Evolutionary conservation across 441 rosid genomes (phyloP).

Genomic region (Adansonia grandidieri): DNA sequence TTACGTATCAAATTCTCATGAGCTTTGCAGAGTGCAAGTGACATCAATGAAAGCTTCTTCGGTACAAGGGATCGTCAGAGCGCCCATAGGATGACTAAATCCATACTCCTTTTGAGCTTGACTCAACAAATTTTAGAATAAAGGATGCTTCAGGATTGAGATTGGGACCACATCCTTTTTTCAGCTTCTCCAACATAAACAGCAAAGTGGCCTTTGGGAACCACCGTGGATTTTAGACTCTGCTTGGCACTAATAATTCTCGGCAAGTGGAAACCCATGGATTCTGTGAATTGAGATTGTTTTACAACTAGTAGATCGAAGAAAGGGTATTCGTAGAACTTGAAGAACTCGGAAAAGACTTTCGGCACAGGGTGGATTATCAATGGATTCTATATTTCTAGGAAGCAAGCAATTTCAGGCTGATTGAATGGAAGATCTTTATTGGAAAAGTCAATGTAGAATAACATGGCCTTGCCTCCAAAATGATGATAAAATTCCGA

Average conservation of each 20-base stretch:
- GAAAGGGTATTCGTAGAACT: not conserved
- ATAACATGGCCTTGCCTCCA: constrained; percentile 6
- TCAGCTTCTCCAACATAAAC: constrained; percentile 51
- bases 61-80: constrained; percentile 47
- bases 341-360: not conserved
- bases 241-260: not conserved
- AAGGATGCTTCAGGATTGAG: constrained; percentile 39
- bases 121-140: constrained; percentile 41
- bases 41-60: constrained; percentile 34
- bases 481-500: not conserved
- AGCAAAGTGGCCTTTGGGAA: constrained; percentile 46
- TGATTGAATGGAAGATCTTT: not conserved
- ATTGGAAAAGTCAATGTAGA: not conserved
- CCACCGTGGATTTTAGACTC: not conserved
- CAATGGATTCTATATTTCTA: not conserved
- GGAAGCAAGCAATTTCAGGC: not conserved
- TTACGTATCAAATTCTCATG: not conserved
- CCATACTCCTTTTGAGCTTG: not conserved
- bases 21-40: constrained; percentile 5
- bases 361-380: too few species aligned
- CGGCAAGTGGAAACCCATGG: not conserved
- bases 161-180: constrained; percentile 46
- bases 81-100: not conserved
- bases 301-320: not conserved
- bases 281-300: too few species aligned